Conservation (phyloP, 2,329 filamentous ascomycete species). For the Plenodomus tracheiphilus region DNA sequence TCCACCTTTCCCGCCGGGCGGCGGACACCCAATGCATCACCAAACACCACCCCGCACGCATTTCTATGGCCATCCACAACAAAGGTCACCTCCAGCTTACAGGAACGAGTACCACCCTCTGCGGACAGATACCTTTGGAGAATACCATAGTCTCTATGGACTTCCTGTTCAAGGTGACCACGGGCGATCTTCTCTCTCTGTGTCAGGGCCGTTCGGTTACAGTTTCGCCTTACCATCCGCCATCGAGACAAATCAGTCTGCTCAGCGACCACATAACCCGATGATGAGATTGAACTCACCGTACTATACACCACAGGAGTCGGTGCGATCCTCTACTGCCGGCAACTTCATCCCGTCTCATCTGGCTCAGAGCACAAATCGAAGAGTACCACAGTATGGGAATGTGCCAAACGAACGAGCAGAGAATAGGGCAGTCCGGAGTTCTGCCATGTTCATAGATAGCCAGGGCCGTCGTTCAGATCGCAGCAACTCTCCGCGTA, state of each 20-base stretch:
- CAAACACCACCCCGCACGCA: conserved; percentile 8
- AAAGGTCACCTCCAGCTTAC: conserved; percentile 23
- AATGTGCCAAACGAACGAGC: conserved; percentile 10
- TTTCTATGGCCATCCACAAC: conserved; percentile 8
- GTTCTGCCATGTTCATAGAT: conserved; percentile 10
- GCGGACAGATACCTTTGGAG: conserved; percentile 4
- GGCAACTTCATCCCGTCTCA: conserved; percentile 1
- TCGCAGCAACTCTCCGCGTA: conserved; percentile 31
- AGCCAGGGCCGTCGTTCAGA: conserved; percentile 26
- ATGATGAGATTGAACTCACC: neutral
- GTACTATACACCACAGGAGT: neutral
- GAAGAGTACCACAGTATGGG: conserved; percentile 4
- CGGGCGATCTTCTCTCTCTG: neutral
- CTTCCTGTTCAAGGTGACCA: neutral
- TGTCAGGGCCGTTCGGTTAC: neutral
- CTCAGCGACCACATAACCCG: conserved; percentile 7
- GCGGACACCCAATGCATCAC: conserved; percentile 14
- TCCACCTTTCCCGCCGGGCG: conserved; percentile 10
- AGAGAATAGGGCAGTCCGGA: conserved; percentile 15
- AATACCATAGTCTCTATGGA: neutral
- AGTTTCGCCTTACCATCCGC: conserved; percentile 5
- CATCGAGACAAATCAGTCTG: neutral
- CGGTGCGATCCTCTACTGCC: too few relatives aligned
- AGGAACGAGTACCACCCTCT: conserved; percentile 11
- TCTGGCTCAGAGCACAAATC: conserved; percentile 13